Conservation (phyloP, 768 basidiomycete species). For the Lentinula lateritia region DNA sequence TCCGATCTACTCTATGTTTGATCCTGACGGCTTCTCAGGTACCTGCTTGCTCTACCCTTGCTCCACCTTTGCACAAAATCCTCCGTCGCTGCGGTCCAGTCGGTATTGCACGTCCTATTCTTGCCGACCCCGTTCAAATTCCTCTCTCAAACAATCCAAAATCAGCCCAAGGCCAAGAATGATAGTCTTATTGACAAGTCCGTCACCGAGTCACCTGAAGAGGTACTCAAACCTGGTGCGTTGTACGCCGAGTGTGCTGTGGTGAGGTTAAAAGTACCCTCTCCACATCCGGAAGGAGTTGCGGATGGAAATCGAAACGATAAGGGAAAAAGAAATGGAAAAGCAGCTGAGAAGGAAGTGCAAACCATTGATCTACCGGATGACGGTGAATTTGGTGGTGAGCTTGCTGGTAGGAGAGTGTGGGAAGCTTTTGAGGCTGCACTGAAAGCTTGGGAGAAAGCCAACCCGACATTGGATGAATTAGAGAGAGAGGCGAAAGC, state of each 20-base stretch:
- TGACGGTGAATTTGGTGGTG: constrained; percentile 70
- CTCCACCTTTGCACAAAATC: constrained; percentile 68
- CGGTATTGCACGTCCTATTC: constrained; percentile 77
- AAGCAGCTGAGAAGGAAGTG: constrained; percentile 20
- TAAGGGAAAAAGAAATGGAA: constrained; percentile 17
- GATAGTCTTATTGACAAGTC: constrained; percentile 7
- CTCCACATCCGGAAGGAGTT: constrained; percentile 5
- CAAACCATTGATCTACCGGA: constrained; percentile 39
- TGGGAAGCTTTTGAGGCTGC: constrained; percentile 75
- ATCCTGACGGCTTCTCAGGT: constrained; percentile 34
- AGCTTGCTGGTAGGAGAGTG: constrained; percentile 57
- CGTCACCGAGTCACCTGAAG: constrained; percentile 35
- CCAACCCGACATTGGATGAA: constrained; percentile 19
- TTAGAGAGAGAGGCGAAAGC: constrained; percentile 7
- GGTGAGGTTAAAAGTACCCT: constrained; percentile 39
- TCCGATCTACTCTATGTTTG: constrained; percentile 17
- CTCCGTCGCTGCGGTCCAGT: constrained; percentile 58
- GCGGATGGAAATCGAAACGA: constrained; percentile 3
- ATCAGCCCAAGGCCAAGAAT: constrained; percentile 4
- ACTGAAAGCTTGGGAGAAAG: constrained; percentile 62
- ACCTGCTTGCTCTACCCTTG: constrained; percentile 61
- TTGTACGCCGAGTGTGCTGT: constrained; percentile 75
- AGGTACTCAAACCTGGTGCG: constrained; percentile 69
- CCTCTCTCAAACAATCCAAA: constrained; percentile 17
- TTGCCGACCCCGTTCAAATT: constrained; percentile 76